phyloP scores from a whole-genome alignment of 768 basidiomycete genomes.

The Tricholoma terreum region DNA sequence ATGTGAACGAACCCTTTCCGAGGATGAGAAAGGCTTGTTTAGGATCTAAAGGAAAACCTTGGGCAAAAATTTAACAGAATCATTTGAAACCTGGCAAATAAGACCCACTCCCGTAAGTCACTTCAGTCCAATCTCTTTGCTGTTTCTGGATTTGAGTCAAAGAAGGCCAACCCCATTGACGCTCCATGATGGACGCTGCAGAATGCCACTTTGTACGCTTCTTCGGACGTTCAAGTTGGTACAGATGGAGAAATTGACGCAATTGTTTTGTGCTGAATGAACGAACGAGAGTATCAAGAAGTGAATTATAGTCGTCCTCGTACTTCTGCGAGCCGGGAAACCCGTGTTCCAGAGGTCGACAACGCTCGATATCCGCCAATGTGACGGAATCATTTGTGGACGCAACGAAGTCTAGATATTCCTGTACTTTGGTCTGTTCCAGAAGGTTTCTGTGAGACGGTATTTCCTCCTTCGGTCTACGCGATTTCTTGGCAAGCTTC shows the following conservation, averaged over 20 bases:
- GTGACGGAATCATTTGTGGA: conserved; percentile 45
- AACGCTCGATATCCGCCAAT: conserved; percentile 60
- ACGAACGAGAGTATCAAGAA: conserved; percentile 51
- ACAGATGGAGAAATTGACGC: conserved; percentile 47
- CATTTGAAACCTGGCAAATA: not conserved
- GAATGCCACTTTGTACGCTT: conserved; percentile 37
- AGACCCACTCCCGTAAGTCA: conserved; percentile 43
- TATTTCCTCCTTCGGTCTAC: not conserved
- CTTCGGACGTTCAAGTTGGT: conserved; percentile 35
- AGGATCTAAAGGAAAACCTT: conserved; percentile 57
- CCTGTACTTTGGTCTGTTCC: conserved; percentile 47
- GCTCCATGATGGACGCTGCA: conserved; percentile 56
- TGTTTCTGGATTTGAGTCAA: conserved; percentile 49
- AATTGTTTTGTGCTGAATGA: conserved; percentile 68
- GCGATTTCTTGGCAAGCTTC: not conserved
- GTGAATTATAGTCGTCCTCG: conserved; percentile 47
- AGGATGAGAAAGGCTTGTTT: conserved; percentile 67
- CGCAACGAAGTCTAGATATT: conserved; percentile 54
- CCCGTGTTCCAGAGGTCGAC: conserved; percentile 42
- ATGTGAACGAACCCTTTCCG: conserved; percentile 53
- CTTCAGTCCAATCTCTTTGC: conserved; percentile 48
- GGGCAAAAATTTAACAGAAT: not conserved
- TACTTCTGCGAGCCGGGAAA: conserved; percentile 44
- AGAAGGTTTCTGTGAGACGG: conserved; percentile 26
- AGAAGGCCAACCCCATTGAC: conserved; percentile 69